Base-by-base conservation (phyloP, 202 grass and related monocot genomes). In the Carex arenaria region DNA sequence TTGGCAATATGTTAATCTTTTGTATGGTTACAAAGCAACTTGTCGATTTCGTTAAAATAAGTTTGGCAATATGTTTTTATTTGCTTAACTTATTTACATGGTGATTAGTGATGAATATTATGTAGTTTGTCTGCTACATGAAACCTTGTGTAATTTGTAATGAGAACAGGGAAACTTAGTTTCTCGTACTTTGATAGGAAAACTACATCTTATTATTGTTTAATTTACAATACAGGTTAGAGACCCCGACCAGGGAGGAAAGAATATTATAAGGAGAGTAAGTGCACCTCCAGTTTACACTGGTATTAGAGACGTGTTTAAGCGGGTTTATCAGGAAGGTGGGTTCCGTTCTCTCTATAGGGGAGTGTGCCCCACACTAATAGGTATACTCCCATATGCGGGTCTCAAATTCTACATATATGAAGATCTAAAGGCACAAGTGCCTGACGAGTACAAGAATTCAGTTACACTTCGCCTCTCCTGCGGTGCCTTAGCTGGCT, bases 331-430 rank as follows among this genome's bases (percentile, higher is more conserved):
- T 62, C 79, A 76, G 54, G 92, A 94, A 89, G 95, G 92, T 90
- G 95, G 95, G 74, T 56, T 83, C 5, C 87, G 92, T 56, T 88
- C 95, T 87, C 87, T 98, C 10, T 98, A 94, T 83, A 92, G 95
- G 70, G 95, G 92, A 83, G 95, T 98, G 94, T 89, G 92, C 80
- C 92, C 95, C 68, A 98, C 95, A 0, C 89, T 95, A 53, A 87
- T 98, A 64, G 92, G 92, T 31, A 95, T 98, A 90, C 90, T 98
- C 91, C 95, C 95, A 52, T 98, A 95, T 81, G 95, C 95, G 87
- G 95, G 95, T 89, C 90, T 98, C 60, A 98, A 98, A 80, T 98
- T 98, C 86, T 98, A 98, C 84, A 98, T 98, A 83, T 98, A 93
- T 11, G 95, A 95, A 91, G 95, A 94, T 45, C 84, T 98, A 56